These are phyloP conservation scores for Monilinia vaccinii-corymbosi DNA, from an alignment of 2,329 filamentous ascomycete genomes.

Conservation along the genomic window DNA sequence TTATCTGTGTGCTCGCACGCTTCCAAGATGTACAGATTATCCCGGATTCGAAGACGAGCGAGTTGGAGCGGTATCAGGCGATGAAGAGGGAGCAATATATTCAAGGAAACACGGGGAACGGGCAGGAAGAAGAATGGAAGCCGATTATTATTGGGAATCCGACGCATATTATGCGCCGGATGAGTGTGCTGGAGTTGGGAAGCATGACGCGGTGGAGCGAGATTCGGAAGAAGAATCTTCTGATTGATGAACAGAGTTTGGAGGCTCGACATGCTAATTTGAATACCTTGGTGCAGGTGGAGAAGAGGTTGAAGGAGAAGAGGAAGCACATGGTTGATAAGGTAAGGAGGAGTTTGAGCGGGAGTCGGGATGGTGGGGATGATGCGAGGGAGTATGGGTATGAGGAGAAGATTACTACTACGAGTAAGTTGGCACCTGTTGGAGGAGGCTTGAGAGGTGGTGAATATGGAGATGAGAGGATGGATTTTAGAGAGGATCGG, in stretches of 20 bases:
- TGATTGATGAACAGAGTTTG: slow-evolving; percentile 39
- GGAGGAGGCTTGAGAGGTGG: slow-evolving; percentile 15
- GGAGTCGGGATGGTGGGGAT: slow-evolving; percentile 13
- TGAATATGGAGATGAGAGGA: slow-evolving; percentile 9
- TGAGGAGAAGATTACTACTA: slow-evolving; percentile 13
- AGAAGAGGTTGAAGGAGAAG: slow-evolving; percentile 19
- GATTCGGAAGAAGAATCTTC: slow-evolving; percentile 51
- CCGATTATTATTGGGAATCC: slow-evolving; percentile 65
- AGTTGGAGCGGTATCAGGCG: slow-evolving; percentile 44
- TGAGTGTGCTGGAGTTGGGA: slow-evolving; percentile 65
- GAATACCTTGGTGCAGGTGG: slow-evolving; percentile 19
- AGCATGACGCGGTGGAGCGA: slow-evolving; percentile 62
- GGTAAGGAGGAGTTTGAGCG: slow-evolving; percentile 18
- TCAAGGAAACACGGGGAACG: slow-evolving; percentile 21
- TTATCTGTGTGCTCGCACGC: slow-evolving; percentile 53
- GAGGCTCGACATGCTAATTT: slow-evolving; percentile 28
- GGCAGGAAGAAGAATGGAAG: slow-evolving; percentile 47
- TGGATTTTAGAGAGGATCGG: neutral
- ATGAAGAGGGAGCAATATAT: slow-evolving; percentile 34
- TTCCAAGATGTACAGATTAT: slow-evolving; percentile 62
- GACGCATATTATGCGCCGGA: slow-evolving; percentile 55
- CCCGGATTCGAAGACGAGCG: slow-evolving; percentile 46
- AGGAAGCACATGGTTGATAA: slow-evolving; percentile 16
- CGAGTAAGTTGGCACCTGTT: neutral
- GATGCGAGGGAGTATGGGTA: slow-evolving; percentile 14